Evolutionary conservation across 2,329 filamentous ascomycete species (phyloP), one percentile per base, ranked within the genome.

Genomic region (Monosporascus ibericus): DNA sequence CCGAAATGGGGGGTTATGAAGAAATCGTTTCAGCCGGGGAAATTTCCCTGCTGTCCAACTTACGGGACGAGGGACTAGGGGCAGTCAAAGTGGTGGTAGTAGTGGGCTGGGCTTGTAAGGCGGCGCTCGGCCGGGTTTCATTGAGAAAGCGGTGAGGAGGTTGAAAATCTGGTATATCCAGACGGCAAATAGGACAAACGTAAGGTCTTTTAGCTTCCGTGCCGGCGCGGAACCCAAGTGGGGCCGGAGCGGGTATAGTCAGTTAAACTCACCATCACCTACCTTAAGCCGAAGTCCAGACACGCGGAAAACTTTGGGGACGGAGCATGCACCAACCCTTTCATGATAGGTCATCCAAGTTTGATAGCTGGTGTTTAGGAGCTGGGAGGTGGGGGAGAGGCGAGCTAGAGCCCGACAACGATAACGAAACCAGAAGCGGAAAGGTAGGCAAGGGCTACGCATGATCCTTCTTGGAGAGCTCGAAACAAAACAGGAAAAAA

Each of bases 121-220:
- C 55, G 44, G 56, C 56, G 57, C 56, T 56, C 55, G 47, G 51
- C 55, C 49, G 50, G 54, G 61, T 52, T 59, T 62, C 52, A 55
- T 57, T 49, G 57, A 65, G 59, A 59, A 63, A 59, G 66, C 66
- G 66, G 65, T 68, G 63, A 68, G 63, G 64, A 62, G 34, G 51
- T 49, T 40, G 53, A 47, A 51, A 51, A 55, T 52, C 3, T 34
- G 30, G 30, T 34, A 34, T 34, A 52, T 55, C 44, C 44, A 58
- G 53, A 54, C 48, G 58, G 55, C 48, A 50, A 50, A 22, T n/a
- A 49, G 44, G 48, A 42, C 20, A 20, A 24, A 15, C 39, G 20
- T 24, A 24, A 20, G 30, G 30, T 14, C 30, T 34, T 34, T 34
- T 14, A 14, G 11, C 30, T 14, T 11, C 30, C 30, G 30, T 34